Percentiles rank a stretch among this genome's conserved stretches.
Evolutionary conservation across 257 asterid genomes (phyloP).

Genomic region (Haberlea rhodopensis): DNA sequence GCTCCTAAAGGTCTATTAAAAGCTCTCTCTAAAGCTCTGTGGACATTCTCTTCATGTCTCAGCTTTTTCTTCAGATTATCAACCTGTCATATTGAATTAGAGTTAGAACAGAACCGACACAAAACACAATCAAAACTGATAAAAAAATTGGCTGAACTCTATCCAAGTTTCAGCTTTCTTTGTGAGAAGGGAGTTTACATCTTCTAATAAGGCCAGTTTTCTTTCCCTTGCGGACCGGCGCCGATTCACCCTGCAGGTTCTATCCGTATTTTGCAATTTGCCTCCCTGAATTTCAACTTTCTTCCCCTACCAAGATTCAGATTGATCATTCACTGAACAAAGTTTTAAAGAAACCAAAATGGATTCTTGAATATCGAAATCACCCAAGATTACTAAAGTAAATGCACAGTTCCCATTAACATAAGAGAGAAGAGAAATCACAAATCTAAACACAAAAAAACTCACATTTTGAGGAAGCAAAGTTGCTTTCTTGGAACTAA

Average conservation of each 20-base stretch:
- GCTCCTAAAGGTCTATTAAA: slow-evolving; percentile 80
- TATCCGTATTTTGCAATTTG: slow-evolving; percentile 36
- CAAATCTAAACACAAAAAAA: neutral
- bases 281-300: slow-evolving; percentile 47
- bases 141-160: neutral
- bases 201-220: slow-evolving; percentile 71
- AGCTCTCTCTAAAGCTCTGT: slow-evolving; percentile 81
- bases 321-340: slow-evolving; percentile 9
- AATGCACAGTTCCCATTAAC: neutral
- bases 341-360: slow-evolving; percentile 1
- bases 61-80: slow-evolving; percentile 84
- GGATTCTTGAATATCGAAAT: neutral
- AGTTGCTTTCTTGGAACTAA: slow-evolving; percentile 40
- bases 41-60: slow-evolving; percentile 85
- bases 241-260: slow-evolving; percentile 33
- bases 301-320: slow-evolving; percentile 50
- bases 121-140: neutral
- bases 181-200: slow-evolving; percentile 37
- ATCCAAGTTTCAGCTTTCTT: neutral
- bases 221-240: slow-evolving; percentile 55
- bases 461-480: slow-evolving; percentile 59
- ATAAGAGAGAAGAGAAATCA: neutral
- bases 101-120: neutral
- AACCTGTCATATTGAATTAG: slow-evolving; percentile 51
- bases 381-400: neutral